Evolutionary conservation across 805 yeast species (phyloP), one percentile per base, ranked within the genome.

Genomic region (Lachancea waltii): DNA sequence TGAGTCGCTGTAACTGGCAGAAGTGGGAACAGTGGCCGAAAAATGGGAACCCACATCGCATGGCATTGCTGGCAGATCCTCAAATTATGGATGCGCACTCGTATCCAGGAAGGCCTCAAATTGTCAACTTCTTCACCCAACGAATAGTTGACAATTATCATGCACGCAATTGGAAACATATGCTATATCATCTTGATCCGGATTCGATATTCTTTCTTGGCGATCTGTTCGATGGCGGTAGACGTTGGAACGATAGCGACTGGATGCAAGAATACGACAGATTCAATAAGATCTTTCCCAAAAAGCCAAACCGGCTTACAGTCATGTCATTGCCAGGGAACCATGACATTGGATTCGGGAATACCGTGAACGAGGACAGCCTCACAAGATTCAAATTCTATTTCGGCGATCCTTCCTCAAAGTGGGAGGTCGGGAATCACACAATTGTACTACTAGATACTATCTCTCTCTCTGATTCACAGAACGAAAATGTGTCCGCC

Each of bases 321-420:
- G 48, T 67, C 14, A 57, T 65, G 66, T 63, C 69, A n/a, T 49
- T 73, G 22, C 95, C 96, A 0, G 99, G 98, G 1, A 92, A 92
- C 56, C 99, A 92, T 58, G 99, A 92, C 56, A 85, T 94, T 46
- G 99, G 99, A 0, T 90, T 82, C 62, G 95, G 92, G 20, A 75
- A 79, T 42, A 76, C 78, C 0, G 76, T 92, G 11, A 67, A 76
- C 13, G 68, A 70, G 18, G 60, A 67, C 1, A 76, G 80, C 17
- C 61, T 73, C 31, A 61, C 73, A 24, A 64, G 97, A 47, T 92
- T 89, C 60, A 63, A 72, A 27, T 64, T 79, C 1, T 71, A 67
- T 53, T 90, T 86, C 58, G 98, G 97, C 1, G 76, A 75, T 28
- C 65, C 92, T 1, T 68, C 71, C 15, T 69, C 73, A 11, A 64